Conservation (phyloP, 1,139 yeast genomes). For the Candida sp. region DNA sequence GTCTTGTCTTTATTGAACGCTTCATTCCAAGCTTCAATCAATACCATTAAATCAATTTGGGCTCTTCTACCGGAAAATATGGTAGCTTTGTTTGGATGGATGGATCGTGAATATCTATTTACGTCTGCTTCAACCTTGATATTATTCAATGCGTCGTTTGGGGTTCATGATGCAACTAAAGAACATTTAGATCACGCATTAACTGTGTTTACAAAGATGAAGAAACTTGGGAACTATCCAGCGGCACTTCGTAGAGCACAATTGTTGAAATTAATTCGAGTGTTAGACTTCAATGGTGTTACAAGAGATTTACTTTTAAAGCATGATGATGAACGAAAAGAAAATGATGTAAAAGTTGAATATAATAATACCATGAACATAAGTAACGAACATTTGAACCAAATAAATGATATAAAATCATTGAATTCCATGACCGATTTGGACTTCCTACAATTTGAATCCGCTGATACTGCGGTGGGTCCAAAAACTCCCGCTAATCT, state of each 20-base stretch:
- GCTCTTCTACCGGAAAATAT: constrained; percentile 68
- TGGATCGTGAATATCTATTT: constrained; percentile 84
- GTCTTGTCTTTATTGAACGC: constrained; percentile 71
- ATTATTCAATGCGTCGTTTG: constrained; percentile 77
- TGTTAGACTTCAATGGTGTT: constrained; percentile 66
- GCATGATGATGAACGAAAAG: constrained; percentile 47
- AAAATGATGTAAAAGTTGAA: constrained; percentile 4
- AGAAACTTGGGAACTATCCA: constrained; percentile 72
- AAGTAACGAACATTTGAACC: constrained; percentile 4
- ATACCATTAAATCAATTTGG: constrained; percentile 73
- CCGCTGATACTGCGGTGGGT: constrained; percentile 6
- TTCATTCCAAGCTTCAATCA: constrained; percentile 80
- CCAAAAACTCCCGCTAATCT: neutral
- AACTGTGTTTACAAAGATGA: constrained; percentile 68
- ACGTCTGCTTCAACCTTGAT: constrained; percentile 79
- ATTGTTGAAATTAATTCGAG: constrained; percentile 57
- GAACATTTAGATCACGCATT: constrained; percentile 75
- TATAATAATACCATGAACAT: constrained; percentile 3
- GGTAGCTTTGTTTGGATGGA: constrained; percentile 84
- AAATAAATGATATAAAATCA: constrained; percentile 1
- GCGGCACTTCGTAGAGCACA: constrained; percentile 76
- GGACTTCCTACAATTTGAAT: constrained; percentile 19
- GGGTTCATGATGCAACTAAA: constrained; percentile 73
- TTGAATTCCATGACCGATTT: constrained; percentile 10
- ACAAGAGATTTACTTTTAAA: constrained; percentile 55